Conservation (phyloP, 306 rosid species). For the Casuarina cunninghamiana region DNA sequence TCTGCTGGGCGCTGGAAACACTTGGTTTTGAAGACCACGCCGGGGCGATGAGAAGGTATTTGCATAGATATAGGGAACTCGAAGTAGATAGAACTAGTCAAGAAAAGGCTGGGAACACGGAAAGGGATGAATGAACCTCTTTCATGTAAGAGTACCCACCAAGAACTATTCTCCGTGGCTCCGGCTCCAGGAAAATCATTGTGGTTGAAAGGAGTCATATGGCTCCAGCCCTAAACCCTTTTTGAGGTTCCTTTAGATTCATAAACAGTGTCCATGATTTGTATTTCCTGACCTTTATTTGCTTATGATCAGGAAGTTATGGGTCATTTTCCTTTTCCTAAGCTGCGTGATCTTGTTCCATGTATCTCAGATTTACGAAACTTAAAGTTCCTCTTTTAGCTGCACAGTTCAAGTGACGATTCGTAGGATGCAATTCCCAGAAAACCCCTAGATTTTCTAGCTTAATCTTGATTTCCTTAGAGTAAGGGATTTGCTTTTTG, state of each 20-base stretch:
- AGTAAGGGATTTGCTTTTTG: no score
- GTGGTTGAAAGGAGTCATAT: slow-evolving; percentile 24
- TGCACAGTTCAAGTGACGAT: background rate
- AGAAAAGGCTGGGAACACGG: slow-evolving; percentile 24
- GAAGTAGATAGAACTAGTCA: slow-evolving; percentile 71
- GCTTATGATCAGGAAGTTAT: background rate
- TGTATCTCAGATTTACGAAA: background rate
- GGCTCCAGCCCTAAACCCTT: slow-evolving; percentile 6
- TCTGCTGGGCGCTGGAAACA: slow-evolving; percentile 75
- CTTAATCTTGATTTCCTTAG: no score
- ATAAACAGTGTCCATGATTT: background rate
- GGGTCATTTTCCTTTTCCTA: background rate
- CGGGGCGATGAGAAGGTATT: slow-evolving; percentile 76
- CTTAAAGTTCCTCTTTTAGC: background rate
- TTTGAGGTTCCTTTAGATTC: background rate
- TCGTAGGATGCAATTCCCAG: background rate
- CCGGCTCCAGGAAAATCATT: slow-evolving; percentile 26
- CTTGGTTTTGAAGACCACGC: slow-evolving; percentile 88
- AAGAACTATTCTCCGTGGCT: background rate
- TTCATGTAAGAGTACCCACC: slow-evolving; percentile 2
- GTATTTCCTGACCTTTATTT: background rate
- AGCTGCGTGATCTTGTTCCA: background rate
- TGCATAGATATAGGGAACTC: slow-evolving; percentile 65
- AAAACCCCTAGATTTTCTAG: background rate
- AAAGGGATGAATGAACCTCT: slow-evolving; percentile 15